Percentiles rank a stretch among this genome's conserved stretches.
These are phyloP conservation scores for Erysimum cheiri DNA, from an alignment of 441 rosid genomes.

Conservation along the genomic window DNA sequence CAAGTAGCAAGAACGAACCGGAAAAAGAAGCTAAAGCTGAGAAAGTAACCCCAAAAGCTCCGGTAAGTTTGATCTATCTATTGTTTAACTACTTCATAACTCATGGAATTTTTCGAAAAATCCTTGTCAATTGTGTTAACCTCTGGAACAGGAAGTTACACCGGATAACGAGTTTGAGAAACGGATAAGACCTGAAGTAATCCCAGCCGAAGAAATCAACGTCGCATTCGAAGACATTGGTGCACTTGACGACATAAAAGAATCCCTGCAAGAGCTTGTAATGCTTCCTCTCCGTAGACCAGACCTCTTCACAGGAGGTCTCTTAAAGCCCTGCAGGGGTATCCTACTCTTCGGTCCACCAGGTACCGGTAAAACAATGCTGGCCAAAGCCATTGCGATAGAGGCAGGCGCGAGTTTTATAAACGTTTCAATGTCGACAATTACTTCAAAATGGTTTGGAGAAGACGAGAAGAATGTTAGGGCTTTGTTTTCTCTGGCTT, in stretches of 20 bases:
- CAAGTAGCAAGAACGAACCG: constrained; percentile 38
- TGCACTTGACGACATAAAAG: constrained; percentile 84
- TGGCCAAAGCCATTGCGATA: constrained; percentile 95
- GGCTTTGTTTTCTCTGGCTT: constrained; percentile 91
- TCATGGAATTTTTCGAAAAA: background rate
- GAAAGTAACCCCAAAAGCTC: constrained; percentile 51
- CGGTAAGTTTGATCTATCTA: constrained; percentile 42
- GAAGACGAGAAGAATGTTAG: constrained; percentile 98
- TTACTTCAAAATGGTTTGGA: constrained; percentile 99
- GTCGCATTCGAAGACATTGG: constrained; percentile 94
- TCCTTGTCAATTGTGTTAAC: constrained; percentile 1
- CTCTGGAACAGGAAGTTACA: constrained; percentile 57
- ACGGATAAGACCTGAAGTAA: constrained; percentile 95
- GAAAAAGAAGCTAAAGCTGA: constrained; percentile 54
- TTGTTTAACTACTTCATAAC: background rate
- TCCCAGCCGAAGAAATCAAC: constrained; percentile 89
- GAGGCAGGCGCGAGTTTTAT: constrained; percentile 99
- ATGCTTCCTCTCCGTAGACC: constrained; percentile 99
- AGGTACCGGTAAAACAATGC: constrained; percentile 98
- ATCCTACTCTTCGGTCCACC: constrained; percentile 97
- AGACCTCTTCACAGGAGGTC: constrained; percentile 96
- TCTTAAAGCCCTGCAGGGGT: constrained; percentile 96
- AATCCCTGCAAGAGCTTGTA: constrained; percentile 95
- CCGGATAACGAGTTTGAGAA: constrained; percentile 98
- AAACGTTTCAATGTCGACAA: constrained; percentile 96